Percentiles rank a stretch among this genome's conserved stretches.
These are phyloP conservation scores for Candida andamanensis DNA, from an alignment of 805 yeast genomes.

Conservation along the genomic window DNA sequence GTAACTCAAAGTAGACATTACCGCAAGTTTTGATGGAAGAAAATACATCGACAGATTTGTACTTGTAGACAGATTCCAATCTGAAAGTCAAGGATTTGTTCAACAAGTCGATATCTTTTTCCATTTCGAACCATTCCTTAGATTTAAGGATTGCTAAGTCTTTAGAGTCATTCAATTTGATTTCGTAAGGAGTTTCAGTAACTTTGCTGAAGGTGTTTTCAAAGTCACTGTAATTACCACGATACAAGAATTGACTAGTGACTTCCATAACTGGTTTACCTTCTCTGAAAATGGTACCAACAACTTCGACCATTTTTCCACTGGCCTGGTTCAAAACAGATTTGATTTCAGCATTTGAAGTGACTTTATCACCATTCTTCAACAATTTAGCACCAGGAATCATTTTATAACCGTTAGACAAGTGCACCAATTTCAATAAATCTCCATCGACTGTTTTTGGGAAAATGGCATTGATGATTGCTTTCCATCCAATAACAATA, in stretches of 20 bases:
- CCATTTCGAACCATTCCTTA: constrained; percentile 96
- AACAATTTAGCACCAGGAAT: constrained; percentile 86
- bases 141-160: constrained; percentile 91
- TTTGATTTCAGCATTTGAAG: constrained; percentile 76
- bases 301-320: constrained; percentile 94
- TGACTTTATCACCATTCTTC: constrained; percentile 79
- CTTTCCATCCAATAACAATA: constrained; percentile 97
- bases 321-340: constrained; percentile 87
- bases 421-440: constrained; percentile 85
- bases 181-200: constrained; percentile 81
- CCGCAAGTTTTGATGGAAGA: constrained; percentile 82
- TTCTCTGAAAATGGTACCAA: constrained; percentile 78
- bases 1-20: constrained; percentile 78
- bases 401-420: constrained; percentile 93
- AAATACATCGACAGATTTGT: constrained; percentile 70
- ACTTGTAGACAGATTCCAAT: constrained; percentile 77
- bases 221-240: constrained; percentile 86
- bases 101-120: constrained; percentile 62
- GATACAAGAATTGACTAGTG: constrained; percentile 89
- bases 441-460: constrained; percentile 96
- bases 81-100: constrained; percentile 84
- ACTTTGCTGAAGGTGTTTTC: constrained; percentile 88
- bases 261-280: constrained; percentile 86
- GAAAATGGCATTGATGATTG: constrained; percentile 97
- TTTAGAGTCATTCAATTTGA: constrained; percentile 66